Evolutionary conservation across 805 yeast genomes (phyloP).

Genomic region (Metschnikowia kofuensis): DNA sequence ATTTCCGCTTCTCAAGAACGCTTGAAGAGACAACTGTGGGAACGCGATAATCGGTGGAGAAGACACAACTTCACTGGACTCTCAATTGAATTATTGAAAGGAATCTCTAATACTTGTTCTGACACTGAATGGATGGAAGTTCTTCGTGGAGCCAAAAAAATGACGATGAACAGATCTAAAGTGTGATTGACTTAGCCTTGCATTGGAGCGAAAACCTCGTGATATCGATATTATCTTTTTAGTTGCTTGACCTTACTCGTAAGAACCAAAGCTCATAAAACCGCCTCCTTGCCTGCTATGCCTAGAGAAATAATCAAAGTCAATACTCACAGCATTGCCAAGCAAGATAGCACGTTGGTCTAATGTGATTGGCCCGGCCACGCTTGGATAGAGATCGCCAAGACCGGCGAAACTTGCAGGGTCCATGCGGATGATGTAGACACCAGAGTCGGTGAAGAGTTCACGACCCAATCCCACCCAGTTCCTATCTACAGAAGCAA

Average conservation of each 20-base stretch:
- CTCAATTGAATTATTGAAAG: slow-evolving; percentile 44
- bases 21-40: slow-evolving; percentile 50
- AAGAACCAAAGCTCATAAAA: slow-evolving; percentile 36
- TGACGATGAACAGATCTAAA: slow-evolving; percentile 9
- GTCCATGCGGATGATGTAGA: slow-evolving; percentile 83
- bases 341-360: slow-evolving; percentile 84
- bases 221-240: too few relatives aligned
- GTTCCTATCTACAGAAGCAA: slow-evolving; percentile 83
- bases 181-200: neutral
- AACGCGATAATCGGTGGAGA: slow-evolving; percentile 51
- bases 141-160: slow-evolving; percentile 24
- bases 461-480: slow-evolving; percentile 96
- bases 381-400: slow-evolving; percentile 48
- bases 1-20: slow-evolving; percentile 38
- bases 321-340: slow-evolving; percentile 88
- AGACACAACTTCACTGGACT: slow-evolving; percentile 53
- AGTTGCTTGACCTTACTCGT: slow-evolving; percentile 16
- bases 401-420: slow-evolving; percentile 62
- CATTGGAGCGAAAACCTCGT: too few relatives aligned
- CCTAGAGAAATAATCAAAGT: slow-evolving; percentile 95
- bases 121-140: slow-evolving; percentile 41
- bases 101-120: slow-evolving; percentile 30
- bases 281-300: slow-evolving; percentile 60
- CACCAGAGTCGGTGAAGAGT: slow-evolving; percentile 91
- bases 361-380: slow-evolving; percentile 55